Evolutionary conservation across 139 green algal species (phyloP).

Genomic region (Picochlorum sp.): DNA sequence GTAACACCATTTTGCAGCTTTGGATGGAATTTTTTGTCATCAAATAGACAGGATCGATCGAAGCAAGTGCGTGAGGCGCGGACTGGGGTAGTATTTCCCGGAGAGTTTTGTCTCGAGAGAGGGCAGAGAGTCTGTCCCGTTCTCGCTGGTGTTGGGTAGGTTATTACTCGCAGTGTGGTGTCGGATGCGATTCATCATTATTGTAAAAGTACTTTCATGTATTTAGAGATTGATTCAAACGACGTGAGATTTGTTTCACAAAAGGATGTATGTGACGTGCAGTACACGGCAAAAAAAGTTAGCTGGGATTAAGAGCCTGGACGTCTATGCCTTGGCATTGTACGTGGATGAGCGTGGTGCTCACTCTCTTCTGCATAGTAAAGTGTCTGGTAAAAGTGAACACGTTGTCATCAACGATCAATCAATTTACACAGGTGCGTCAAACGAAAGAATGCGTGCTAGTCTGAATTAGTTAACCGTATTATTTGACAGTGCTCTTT

Average conservation of each 20-base stretch:
- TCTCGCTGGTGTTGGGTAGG: background rate
- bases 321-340: constrained; percentile 12
- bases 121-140: background rate
- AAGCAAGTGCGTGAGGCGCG: too few species aligned
- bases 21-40: too few species aligned
- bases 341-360: constrained; percentile 6
- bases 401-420: too few species aligned
- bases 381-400: background rate
- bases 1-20: too few species aligned
- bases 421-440: background rate
- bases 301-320: constrained; percentile 8
- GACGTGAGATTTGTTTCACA: background rate
- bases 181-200: too few species aligned
- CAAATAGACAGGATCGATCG: too few species aligned
- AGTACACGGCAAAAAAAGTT: constrained; percentile 2
- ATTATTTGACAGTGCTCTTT: background rate
- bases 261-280: background rate
- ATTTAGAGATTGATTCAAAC: too few species aligned
- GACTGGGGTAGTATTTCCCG: background rate
- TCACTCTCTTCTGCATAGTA: background rate
- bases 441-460: background rate
- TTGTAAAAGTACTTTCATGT: too few species aligned
- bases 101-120: background rate
- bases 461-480: background rate
- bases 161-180: too few species aligned